phyloP scores from a whole-genome alignment of 2,329 filamentous ascomycete genomes.

The Xylaria digitata region DNA sequence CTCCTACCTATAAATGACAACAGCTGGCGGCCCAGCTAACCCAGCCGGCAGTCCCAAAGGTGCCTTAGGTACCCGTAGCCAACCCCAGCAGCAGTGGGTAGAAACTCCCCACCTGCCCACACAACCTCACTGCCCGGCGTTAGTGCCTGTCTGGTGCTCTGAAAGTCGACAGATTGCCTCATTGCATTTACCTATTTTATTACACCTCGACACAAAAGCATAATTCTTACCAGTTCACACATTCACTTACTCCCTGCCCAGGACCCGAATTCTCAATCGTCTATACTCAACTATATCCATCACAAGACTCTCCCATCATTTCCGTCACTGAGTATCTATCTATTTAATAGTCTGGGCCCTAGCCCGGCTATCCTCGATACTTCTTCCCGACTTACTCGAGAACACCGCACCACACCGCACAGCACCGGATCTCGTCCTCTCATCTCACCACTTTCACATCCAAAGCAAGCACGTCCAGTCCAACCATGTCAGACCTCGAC shows the following conservation, averaged over 20 bases:
- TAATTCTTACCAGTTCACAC: neutral
- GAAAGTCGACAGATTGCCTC: conserved; percentile 32
- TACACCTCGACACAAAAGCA: neutral
- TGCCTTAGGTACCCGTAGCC: neutral
- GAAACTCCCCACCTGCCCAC: neutral
- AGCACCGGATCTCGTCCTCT: neutral
- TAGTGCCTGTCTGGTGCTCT: neutral
- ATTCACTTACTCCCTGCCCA: neutral
- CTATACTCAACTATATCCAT: too few relatives aligned
- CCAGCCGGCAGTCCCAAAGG: neutral
- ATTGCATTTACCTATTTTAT: neutral
- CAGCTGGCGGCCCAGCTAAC: neutral
- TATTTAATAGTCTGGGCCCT: neutral
- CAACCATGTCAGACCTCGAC: conserved; percentile 46
- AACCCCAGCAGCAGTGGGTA: neutral
- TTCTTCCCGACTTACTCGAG: neutral
- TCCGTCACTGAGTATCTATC: neutral
- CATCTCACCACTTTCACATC: conserved; percentile 17
- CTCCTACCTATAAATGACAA: neutral
- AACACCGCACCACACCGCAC: conserved; percentile 2
- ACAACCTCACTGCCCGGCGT: neutral
- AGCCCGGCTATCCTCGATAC: neutral
- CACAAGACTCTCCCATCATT: too few relatives aligned
- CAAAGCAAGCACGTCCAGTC: neutral
- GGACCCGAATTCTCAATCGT: neutral